Evolutionary conservation across 345 rosid genomes (phyloP).

Genomic region (Linum lewisii): DNA sequence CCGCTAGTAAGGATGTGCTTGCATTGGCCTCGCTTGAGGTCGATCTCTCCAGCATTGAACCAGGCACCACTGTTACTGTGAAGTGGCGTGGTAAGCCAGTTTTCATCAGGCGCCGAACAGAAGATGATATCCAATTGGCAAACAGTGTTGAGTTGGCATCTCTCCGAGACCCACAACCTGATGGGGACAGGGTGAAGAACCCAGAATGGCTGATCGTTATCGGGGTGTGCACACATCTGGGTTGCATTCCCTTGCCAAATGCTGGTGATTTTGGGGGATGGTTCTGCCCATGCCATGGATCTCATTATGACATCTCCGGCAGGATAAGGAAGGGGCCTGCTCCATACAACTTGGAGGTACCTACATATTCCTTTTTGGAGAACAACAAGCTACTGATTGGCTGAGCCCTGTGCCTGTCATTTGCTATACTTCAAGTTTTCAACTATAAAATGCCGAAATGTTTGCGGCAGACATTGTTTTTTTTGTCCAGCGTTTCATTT

Average conservation of each 20-base stretch:
- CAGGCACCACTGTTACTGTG: background rate
- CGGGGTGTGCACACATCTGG: background rate
- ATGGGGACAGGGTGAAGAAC: background rate
- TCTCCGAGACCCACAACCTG: background rate
- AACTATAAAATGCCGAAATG: background rate
- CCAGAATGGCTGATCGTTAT: background rate
- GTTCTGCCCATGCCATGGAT: background rate
- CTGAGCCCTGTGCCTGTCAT: background rate
- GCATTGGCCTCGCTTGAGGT: constrained; percentile 4
- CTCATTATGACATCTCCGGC: background rate
- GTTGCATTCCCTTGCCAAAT: background rate
- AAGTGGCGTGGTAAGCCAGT: background rate
- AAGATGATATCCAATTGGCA: background rate
- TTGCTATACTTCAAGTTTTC: background rate
- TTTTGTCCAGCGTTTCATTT: background rate
- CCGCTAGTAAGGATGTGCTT: constrained; percentile 1
- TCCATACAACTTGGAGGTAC: background rate
- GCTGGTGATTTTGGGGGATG: background rate
- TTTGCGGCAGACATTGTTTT: background rate
- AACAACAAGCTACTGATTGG: background rate
- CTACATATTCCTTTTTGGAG: background rate
- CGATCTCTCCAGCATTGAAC: constrained; percentile 1
- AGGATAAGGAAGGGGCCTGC: background rate
- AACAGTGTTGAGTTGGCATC: background rate
- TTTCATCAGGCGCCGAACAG: background rate